Evolutionary conservation across 148 eudicot genomes (phyloP).

Genomic region (Cornus kousa): DNA sequence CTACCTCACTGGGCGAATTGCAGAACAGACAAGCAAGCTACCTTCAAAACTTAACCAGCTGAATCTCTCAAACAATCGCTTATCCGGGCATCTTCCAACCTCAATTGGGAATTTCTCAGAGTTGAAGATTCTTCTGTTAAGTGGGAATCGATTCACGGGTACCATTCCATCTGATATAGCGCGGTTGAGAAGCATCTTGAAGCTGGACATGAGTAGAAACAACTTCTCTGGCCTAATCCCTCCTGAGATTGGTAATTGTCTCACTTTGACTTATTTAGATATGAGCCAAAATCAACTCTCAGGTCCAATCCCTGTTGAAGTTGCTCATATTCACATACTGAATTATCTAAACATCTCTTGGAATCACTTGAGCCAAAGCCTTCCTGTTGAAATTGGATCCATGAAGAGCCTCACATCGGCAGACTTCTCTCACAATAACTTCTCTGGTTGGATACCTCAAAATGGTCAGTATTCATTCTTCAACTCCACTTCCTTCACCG

Average conservation of each 20-base stretch:
- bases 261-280: conserved; percentile 35
- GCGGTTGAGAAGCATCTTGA: conserved; percentile 25
- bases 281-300: conserved; percentile 57
- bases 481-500: conserved; percentile 41
- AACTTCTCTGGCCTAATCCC: conserved; percentile 47
- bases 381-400: conserved; percentile 51
- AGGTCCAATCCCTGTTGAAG: conserved; percentile 44
- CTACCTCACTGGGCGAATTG: conserved; percentile 37
- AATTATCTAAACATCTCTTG: conserved; percentile 56
- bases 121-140: conserved; percentile 35
- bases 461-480: conserved; percentile 44
- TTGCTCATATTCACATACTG: conserved; percentile 37
- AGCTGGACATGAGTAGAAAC: conserved; percentile 53
- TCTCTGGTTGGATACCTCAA: conserved; percentile 48
- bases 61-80: conserved; percentile 49
- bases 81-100: conserved; percentile 40
- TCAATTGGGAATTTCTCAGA: conserved; percentile 43
- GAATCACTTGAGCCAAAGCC: conserved; percentile 49
- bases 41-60: conserved; percentile 33
- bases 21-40: conserved; percentile 7
- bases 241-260: conserved; percentile 34
- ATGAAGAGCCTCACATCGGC: conserved; percentile 63
- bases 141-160: conserved; percentile 43
- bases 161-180: conserved; percentile 42
- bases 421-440: conserved; percentile 57